A percentile compares a stretch with the other conserved stretches of the same genome.
These are phyloP conservation scores for Chaetoceros tenuissimus DNA, from an alignment of 108 stramenopile genomes.

Conservation along the genomic window DNA sequence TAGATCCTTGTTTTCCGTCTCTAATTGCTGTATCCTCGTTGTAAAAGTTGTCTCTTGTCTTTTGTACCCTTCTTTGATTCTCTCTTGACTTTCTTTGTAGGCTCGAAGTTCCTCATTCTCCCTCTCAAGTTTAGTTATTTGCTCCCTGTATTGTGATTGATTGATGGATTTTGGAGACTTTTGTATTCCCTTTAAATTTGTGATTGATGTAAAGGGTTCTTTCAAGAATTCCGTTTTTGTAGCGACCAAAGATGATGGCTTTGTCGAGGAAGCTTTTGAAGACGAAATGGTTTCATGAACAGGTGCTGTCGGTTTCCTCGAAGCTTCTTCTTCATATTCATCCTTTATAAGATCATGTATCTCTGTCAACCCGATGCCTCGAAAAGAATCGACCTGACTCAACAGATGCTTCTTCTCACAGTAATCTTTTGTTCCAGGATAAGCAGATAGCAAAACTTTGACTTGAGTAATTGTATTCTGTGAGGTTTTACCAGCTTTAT, in stretches of 20 bases:
- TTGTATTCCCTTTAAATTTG: neutral
- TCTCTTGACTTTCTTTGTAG: neutral
- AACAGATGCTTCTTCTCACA: slow-evolving; percentile 30
- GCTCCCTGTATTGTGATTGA: no score
- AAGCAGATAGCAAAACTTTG: slow-evolving; percentile 26
- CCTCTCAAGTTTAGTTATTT: no score
- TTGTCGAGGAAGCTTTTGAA: neutral
- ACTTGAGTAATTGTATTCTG: slow-evolving; percentile 10
- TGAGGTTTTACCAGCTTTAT: neutral
- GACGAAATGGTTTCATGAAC: neutral
- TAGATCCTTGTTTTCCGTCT: neutral
- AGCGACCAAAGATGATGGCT: neutral
- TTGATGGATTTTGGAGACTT: neutral
- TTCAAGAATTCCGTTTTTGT: neutral
- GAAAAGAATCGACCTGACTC: slow-evolving; percentile 19
- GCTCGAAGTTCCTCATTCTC: neutral
- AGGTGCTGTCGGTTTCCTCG: neutral
- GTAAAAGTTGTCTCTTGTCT: neutral
- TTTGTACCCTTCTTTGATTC: neutral
- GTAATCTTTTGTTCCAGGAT: slow-evolving; percentile 40
- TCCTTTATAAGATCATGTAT: no score
- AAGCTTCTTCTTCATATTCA: neutral
- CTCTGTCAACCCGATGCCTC: slow-evolving; percentile 16
- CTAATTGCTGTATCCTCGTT: neutral
- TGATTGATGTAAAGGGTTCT: neutral